A percentile compares a stretch with the other conserved stretches of the same genome.
Conservation (phyloP, 495 filamentous ascomycete species). For the Trichodelitschia bisporula region DNA sequence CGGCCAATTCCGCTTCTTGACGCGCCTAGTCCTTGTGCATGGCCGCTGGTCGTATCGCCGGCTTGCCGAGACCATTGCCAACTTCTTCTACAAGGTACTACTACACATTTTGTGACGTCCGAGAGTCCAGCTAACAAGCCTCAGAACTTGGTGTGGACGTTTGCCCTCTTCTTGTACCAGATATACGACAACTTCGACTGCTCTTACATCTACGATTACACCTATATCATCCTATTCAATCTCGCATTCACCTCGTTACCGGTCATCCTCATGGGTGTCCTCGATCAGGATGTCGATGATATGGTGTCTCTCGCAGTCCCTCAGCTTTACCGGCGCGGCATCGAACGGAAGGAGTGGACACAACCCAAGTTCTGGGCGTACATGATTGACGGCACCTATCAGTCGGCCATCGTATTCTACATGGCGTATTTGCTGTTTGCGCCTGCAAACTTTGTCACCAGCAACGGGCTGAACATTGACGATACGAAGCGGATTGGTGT, state of each 20-base stretch:
- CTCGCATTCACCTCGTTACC: constrained; percentile 91
- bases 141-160: constrained; percentile 91
- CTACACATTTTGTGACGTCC: too few species aligned
- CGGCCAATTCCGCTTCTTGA: constrained; percentile 87
- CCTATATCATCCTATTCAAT: constrained; percentile 90
- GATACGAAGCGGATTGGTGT: constrained; percentile 65
- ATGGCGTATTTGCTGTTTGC: constrained; percentile 64
- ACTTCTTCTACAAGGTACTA: constrained; percentile 99
- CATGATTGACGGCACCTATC: constrained; percentile 87
- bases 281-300: constrained; percentile 94
- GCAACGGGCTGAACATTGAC: constrained; percentile 41
- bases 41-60: constrained; percentile 91
- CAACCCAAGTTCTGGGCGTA: constrained; percentile 88
- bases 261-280: constrained; percentile 85
- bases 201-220: constrained; percentile 91
- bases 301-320: constrained; percentile 84
- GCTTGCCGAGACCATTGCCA: constrained; percentile 79
- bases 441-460: constrained; percentile 37
- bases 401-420: constrained; percentile 81
- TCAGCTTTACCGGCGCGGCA: constrained; percentile 85
- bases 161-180: constrained; percentile 94
- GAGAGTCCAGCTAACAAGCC: too few species aligned
- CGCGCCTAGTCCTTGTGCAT: constrained; percentile 80
- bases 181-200: constrained; percentile 89
- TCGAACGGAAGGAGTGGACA: constrained; percentile 94